phyloP scores from a whole-genome alignment of 495 filamentous ascomycete genomes.

The Hypoxylon intermedium region DNA sequence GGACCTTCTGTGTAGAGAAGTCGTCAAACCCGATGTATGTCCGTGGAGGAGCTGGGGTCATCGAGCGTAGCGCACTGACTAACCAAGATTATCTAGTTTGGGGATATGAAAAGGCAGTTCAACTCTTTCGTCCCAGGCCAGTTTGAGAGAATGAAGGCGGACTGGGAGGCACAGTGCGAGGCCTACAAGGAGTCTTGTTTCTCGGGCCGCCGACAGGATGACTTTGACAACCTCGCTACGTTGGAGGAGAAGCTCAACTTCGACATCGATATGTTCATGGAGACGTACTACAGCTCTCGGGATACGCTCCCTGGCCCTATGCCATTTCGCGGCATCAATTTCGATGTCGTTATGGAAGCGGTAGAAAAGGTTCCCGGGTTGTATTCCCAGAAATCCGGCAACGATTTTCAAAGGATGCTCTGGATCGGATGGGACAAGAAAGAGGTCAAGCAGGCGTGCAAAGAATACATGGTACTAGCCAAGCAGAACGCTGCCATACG shows the following conservation, averaged over 20 bases:
- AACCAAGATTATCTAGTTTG: conserved; percentile 5
- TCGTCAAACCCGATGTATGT: conserved; percentile 20
- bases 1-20: conserved; percentile 1
- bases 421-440: conserved; percentile 24
- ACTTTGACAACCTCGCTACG: conserved; percentile 23
- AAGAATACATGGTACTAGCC: conserved; percentile 2
- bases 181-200: conserved; percentile 17
- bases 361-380: not conserved
- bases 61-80: not conserved
- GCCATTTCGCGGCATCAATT: conserved; percentile 16
- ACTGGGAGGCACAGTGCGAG: conserved; percentile 15
- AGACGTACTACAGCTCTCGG: conserved; percentile 6
- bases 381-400: conserved; percentile 10
- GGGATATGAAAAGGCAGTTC: conserved; percentile 10
- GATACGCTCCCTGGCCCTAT: conserved; percentile 8
- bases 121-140: not conserved
- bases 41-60: not conserved
- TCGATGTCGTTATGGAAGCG: conserved; percentile 12
- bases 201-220: conserved; percentile 14
- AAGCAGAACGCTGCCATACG: conserved; percentile 15
- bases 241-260: conserved; percentile 26
- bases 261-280: conserved; percentile 20
- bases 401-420: conserved; percentile 16
- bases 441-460: conserved; percentile 13
- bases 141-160: conserved; percentile 13